phyloP scores from a whole-genome alignment of 305 asterid genomes.

The Withania somnifera region DNA sequence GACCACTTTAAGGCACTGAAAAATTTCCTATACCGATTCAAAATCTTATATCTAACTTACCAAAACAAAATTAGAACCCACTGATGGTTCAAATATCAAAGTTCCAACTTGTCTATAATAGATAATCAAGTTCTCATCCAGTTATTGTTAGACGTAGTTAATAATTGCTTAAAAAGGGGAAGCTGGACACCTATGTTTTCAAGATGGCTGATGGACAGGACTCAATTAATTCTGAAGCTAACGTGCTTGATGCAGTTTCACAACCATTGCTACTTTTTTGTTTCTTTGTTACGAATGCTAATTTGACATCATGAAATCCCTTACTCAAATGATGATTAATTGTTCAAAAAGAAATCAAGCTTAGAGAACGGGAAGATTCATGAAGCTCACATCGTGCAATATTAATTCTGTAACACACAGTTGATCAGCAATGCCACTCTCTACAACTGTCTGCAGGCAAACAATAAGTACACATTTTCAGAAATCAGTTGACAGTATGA shows the following conservation, averaged over 20 bases:
- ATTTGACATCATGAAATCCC: neutral
- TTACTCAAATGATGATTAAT: neutral
- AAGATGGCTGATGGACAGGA: neutral
- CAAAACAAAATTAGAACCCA: neutral
- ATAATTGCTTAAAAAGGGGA: neutral
- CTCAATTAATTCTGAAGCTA: neutral
- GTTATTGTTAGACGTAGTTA: neutral
- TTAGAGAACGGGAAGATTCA: neutral
- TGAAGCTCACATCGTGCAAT: slow-evolving; percentile 61
- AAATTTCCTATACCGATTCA: neutral
- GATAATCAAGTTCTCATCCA: neutral
- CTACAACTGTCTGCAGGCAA: slow-evolving; percentile 58
- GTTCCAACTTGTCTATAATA: neutral
- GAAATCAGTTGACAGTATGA: neutral
- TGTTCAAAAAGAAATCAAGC: neutral
- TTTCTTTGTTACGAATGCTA: neutral
- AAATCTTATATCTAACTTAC: neutral
- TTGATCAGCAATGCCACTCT: slow-evolving; percentile 87
- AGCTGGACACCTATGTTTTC: neutral
- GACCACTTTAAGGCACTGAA: neutral
- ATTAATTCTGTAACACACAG: slow-evolving; percentile 76
- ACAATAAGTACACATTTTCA: neutral
- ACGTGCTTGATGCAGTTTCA: neutral
- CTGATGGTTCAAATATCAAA: neutral
- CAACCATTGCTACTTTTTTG: neutral